Base-by-base conservation (phyloP, 352 stramenopile genomes). In the Thalassiosira exigua region DNA sequence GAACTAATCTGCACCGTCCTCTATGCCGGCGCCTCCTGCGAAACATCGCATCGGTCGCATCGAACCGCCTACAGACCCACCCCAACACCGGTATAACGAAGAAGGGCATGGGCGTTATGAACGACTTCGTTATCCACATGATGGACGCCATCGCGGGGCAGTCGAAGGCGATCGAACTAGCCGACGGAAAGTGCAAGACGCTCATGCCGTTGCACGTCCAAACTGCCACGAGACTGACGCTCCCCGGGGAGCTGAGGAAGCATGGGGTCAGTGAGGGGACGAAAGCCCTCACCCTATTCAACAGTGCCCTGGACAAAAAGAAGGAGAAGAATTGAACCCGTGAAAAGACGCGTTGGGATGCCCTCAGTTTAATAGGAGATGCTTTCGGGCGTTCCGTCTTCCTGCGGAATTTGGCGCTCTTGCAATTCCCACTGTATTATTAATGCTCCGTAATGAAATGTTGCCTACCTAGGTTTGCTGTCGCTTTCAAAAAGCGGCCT, bases 101-200 rank as follows among this genome's bases (percentile, higher is more conserved):
- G 21, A 54, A 54, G 32, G 39, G 33, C 33, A 67, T 67, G 29
- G 33, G n/a, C n/a, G 33, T 67, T 41, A 67, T 67, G 57, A 67
- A 67, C 30, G 57, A 67, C 57, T 52, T 67, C 33, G 39, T 41
- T 41, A 67, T 44, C 30, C 33, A 67, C 32, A 67, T 50, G 57
- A 67, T 67, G 57, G 57, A 67, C 1, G 33, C 4, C 12, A 7
- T 67, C 4, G 57, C 57, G 17, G 19, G 33, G 29, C 33, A 67
- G 33, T 33, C 57, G n/a, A 67, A 67, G 30, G 21, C 36, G 19
- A 41, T 32, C 30, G 17, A 53, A 0, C 12, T 26, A 24, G 11
- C 53, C 36, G 26, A n/a, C 0, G 33, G 30, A 14, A 7, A 7
- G 0, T 19, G 21, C 17, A 67, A 67, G 33, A 67, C 57, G 33